These are phyloP conservation scores for Eucalyptus polyanthemos DNA, from an alignment of 345 rosid genomes.

Conservation along the genomic window DNA sequence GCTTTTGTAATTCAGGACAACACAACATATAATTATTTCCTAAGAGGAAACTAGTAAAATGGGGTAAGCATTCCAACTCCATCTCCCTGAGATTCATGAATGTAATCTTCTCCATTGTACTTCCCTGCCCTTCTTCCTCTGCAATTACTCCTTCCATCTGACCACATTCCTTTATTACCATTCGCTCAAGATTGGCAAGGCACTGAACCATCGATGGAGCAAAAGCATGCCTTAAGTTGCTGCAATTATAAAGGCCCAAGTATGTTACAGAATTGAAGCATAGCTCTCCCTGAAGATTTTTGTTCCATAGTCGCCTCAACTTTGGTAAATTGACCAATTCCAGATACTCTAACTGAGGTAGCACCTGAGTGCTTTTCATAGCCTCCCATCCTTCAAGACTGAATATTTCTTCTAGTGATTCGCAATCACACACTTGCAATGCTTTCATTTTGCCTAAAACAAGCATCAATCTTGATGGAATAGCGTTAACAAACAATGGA, in stretches of 20 bases:
- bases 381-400: too few relatives aligned
- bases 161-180: background rate
- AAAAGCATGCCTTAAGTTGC: background rate
- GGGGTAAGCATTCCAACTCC: background rate
- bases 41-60: background rate
- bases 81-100: rapidly evolving
- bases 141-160: background rate
- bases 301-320: background rate
- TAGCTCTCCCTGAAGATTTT: background rate
- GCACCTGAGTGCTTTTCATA: too few relatives aligned
- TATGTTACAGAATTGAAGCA: rapidly evolving
- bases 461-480: too few relatives aligned
- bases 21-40: rapidly evolving
- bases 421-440: too few relatives aligned
- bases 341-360: rapidly evolving
- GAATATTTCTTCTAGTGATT: too few relatives aligned
- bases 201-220: background rate
- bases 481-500: too few relatives aligned
- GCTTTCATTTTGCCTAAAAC: rapidly evolving
- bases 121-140: background rate
- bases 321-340: background rate
- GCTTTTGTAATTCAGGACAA: rapidly evolving
- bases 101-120: rapidly evolving
- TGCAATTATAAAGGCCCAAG: background rate
- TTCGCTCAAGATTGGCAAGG: rapidly evolving